Conservation (phyloP, 2,329 filamentous ascomycete species). For the Elsinoe batatas region DNA sequence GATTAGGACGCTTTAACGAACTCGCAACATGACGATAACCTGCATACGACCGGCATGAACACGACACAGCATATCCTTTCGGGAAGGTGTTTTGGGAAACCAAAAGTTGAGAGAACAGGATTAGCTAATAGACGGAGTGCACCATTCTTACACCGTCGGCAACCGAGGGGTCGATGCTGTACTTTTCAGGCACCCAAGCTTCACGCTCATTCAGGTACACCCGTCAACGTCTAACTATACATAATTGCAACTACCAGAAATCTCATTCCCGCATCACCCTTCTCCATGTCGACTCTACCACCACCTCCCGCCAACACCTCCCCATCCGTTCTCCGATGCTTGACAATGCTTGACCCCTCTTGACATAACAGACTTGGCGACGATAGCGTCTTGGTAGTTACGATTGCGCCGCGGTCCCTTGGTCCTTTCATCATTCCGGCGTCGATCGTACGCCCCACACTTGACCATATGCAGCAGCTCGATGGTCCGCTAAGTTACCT, state of each 20-base stretch:
- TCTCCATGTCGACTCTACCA: too few species aligned
- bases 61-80: constrained; percentile 4
- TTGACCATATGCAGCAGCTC: constrained; percentile 6
- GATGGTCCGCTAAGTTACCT: not conserved
- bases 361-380: not conserved
- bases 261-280: too few species aligned
- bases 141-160: not conserved
- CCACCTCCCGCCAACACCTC: not conserved
- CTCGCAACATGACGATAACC: not conserved
- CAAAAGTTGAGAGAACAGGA: constrained; percentile 5
- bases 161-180: not conserved
- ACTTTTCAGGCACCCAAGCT: not conserved
- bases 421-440: not conserved
- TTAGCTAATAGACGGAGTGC: not conserved
- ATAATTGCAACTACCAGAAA: too few species aligned
- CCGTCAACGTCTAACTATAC: not conserved
- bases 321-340: not conserved
- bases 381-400: not conserved
- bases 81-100: constrained; percentile 6
- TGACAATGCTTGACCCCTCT: constrained; percentile 9
- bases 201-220: not conserved
- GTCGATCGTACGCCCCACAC: constrained; percentile 6
- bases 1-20: not conserved
- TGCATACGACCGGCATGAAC: not conserved
- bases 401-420: too few species aligned